These are phyloP conservation scores for Neofusicoccum cordaticola DNA, from an alignment of 2,329 filamentous ascomycete species.

Conservation along the genomic window DNA sequence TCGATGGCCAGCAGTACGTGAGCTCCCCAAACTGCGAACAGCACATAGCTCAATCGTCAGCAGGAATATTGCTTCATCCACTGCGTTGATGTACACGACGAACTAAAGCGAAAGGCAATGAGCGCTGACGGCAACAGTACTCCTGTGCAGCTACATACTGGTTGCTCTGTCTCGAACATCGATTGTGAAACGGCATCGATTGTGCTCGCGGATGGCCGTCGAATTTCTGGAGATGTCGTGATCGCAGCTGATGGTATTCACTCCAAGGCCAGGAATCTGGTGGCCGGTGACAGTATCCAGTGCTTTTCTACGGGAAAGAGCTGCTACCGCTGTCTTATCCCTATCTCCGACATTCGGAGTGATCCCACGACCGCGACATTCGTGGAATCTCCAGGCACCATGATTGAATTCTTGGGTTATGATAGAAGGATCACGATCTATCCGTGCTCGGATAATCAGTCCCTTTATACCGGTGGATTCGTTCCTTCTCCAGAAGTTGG, in stretches of 20 bases:
- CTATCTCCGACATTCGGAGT: conserved; percentile 41
- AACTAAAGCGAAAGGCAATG: conserved; percentile 42
- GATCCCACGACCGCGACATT: conserved; percentile 41
- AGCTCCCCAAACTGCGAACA: background rate
- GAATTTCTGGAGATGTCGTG: conserved; percentile 48
- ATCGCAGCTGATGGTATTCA: conserved; percentile 57
- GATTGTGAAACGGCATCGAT: conserved; percentile 42
- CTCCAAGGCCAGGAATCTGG: conserved; percentile 24
- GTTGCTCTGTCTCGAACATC: conserved; percentile 44
- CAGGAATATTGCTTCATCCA: conserved; percentile 41
- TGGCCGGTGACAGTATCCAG: conserved; percentile 32
- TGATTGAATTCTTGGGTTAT: conserved; percentile 43
- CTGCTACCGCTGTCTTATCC: conserved; percentile 57
- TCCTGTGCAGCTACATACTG: conserved; percentile 40
- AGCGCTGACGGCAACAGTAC: conserved; percentile 30
- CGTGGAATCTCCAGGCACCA: conserved; percentile 36
- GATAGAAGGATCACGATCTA: conserved; percentile 50
- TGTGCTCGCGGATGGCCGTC: conserved; percentile 45
- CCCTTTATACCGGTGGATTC: conserved; percentile 42
- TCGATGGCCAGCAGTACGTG: background rate
- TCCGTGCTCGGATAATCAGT: conserved; percentile 45
- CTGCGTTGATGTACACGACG: conserved; percentile 52
- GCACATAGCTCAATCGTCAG: background rate
- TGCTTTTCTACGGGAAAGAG: conserved; percentile 52
- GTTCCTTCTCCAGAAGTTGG: background rate